Evolutionary conservation across 805 yeast genomes (phyloP), one percentile per base, ranked within the genome.

Genomic region (Metschnikowia henanensis): DNA sequence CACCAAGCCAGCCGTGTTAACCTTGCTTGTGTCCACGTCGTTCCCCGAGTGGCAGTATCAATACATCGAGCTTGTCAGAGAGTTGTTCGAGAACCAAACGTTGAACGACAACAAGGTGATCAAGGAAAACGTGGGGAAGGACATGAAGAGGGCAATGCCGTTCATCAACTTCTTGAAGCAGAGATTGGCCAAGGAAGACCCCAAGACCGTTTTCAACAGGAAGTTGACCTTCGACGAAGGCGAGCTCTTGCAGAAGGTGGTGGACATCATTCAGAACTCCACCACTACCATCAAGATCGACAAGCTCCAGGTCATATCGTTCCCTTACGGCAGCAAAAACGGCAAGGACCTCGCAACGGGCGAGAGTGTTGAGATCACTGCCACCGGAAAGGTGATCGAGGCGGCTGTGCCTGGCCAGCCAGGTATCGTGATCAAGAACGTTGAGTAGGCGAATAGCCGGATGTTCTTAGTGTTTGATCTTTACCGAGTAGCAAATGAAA

Each of bases 111-210:
- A 76, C 70, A 76, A 75, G 58, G 71, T 69, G 45, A 72, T 86
- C 56, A 84, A 77, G 64, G 77, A 80, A 54, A 79, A 73, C 61
- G 81, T 86, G 48, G 87, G 87, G 53, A 84, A 83, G 65, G 98
- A 94, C 59, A 87, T 91, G 87, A 94, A 94, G 79, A 84, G 95
- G 57, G 97, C 96, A 47, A 94, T 94, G 98, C 98, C 98, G 47
- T 92, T 91, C 66, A 90, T 94, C 49, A 83, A 92, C 52, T 72
- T 80, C 56, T 73, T 94, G 65, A 91, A 94, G 68, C 87, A 84
- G 62, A 82, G 95, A 71, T 75, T 94, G 53, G 68, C 75, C 30
- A 68, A 67, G 40, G 95, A 87, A 61, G 67, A 83, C 23, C 83
- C 96, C 16, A 80, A 78, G 41, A 78, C 79, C 40, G 96, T 94